Evolutionary conservation across 2,329 filamentous ascomycete genomes (phyloP).

Genomic region (Colletotrichum noveboracense): DNA sequence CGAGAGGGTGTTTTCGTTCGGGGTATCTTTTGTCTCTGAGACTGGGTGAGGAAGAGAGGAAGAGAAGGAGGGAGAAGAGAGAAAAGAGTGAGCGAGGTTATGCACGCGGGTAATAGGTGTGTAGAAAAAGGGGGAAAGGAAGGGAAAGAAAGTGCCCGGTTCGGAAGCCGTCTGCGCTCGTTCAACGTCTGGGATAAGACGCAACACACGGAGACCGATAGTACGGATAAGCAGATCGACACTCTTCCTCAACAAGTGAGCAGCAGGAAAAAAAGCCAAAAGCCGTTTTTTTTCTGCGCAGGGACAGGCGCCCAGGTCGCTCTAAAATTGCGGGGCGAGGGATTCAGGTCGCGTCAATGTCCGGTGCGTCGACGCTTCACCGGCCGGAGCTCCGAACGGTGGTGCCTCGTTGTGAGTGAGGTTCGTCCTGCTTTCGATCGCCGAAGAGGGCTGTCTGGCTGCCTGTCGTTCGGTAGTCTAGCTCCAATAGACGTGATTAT

Average conservation of each 20-base stretch:
- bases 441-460: not conserved
- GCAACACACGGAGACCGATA: not conserved
- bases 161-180: not conserved
- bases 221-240: not conserved
- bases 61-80: not conserved
- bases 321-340: not conserved
- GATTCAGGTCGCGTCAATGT: not conserved
- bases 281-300: not conserved
- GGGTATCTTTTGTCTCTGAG: not conserved
- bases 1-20: not conserved
- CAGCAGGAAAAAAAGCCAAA: not conserved
- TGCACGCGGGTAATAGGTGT: not conserved
- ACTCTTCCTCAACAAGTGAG: not conserved
- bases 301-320: not conserved
- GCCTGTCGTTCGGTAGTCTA: not conserved
- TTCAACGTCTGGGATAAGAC: not conserved
- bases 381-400: slow-evolving; percentile 16
- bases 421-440: not conserved
- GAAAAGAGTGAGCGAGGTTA: not conserved
- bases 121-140: not conserved
- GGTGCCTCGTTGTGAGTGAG: not conserved
- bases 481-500: not conserved
- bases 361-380: not conserved
- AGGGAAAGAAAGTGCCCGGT: not conserved
- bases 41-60: not conserved